Evolutionary conservation across 2,329 filamentous ascomycete genomes (phyloP).

Genomic region (Lecanoromycetidae sp.): DNA sequence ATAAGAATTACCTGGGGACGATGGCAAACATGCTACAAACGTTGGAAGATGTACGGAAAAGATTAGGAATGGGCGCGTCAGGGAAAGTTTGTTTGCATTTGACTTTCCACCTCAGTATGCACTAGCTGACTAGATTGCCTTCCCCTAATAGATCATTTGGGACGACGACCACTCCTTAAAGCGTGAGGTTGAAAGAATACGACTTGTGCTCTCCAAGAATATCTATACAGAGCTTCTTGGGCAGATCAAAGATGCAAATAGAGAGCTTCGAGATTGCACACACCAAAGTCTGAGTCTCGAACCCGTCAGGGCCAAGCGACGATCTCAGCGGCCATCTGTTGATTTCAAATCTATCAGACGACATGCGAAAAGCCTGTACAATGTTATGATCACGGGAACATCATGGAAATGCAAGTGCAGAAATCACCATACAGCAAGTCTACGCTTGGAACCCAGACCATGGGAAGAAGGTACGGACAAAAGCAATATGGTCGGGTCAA

Average conservation of each 20-base stretch:
- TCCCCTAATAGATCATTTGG: slow-evolving; percentile 1
- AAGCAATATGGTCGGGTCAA: background rate
- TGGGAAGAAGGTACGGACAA: background rate
- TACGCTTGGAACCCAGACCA: slow-evolving; percentile 13
- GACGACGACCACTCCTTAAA: slow-evolving; percentile 4
- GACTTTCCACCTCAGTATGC: too few relatives aligned
- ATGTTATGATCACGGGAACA: slow-evolving; percentile 10
- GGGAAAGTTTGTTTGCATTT: background rate
- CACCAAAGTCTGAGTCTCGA: slow-evolving; percentile 13
- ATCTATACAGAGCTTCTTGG: slow-evolving; percentile 15
- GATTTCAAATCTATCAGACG: slow-evolving; percentile 7
- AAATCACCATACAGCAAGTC: slow-evolving; percentile 18
- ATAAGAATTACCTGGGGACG: slow-evolving; percentile 11
- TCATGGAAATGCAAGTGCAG: slow-evolving; percentile 19
- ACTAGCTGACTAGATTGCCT: background rate
- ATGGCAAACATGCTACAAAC: background rate
- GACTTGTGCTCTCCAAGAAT: background rate
- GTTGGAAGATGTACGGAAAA: background rate
- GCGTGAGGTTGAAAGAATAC: slow-evolving; percentile 8
- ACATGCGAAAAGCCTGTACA: slow-evolving; percentile 8
- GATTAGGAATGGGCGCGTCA: slow-evolving; percentile 5
- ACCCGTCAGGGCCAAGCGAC: background rate
- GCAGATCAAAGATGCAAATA: slow-evolving; percentile 19
- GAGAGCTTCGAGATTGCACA: slow-evolving; percentile 13
- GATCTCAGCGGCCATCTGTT: background rate